phyloP scores from a whole-genome alignment of 345 rosid species.

The Citropsis articulata region DNA sequence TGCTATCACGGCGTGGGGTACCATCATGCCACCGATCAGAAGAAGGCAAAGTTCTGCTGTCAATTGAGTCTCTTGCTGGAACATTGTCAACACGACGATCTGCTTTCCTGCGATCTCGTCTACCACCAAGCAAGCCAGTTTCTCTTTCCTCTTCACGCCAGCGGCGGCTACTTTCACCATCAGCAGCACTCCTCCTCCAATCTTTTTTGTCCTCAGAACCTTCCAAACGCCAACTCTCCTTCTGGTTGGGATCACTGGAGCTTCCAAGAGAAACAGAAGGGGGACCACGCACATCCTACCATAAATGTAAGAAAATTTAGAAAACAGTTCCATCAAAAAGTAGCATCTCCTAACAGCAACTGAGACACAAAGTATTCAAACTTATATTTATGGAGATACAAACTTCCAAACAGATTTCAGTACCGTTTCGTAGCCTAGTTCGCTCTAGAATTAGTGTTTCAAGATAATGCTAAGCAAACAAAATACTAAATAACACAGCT shows the following conservation, averaged over 20 bases:
- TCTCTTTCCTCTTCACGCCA: slow-evolving; percentile 91
- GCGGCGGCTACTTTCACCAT: slow-evolving; percentile 49
- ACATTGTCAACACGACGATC: slow-evolving; percentile 50
- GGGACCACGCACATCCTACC: slow-evolving; percentile 50
- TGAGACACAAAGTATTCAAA: neutral
- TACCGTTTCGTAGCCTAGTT: neutral
- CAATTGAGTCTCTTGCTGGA: slow-evolving; percentile 41
- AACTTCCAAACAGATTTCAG: neutral
- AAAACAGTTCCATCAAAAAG: neutral
- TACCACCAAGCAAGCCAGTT: slow-evolving; percentile 58
- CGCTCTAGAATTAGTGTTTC: neutral
- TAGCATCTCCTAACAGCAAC: neutral
- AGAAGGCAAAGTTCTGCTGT: slow-evolving; percentile 40
- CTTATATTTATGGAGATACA: neutral
- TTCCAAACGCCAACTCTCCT: slow-evolving; percentile 70
- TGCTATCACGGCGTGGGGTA: slow-evolving; percentile 54
- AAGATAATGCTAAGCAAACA: neutral
- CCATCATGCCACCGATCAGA: slow-evolving; percentile 60
- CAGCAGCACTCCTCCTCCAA: slow-evolving; percentile 53
- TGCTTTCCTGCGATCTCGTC: slow-evolving; percentile 61
- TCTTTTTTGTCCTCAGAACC: slow-evolving; percentile 64
- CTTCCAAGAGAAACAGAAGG: slow-evolving; percentile 37
- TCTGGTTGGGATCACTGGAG: slow-evolving; percentile 42
- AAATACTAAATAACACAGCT: neutral
- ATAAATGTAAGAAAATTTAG: neutral